These are phyloP conservation scores for Pseudocercospora eumusae DNA, from an alignment of 2,329 filamentous ascomycete genomes.

Conservation along the genomic window DNA sequence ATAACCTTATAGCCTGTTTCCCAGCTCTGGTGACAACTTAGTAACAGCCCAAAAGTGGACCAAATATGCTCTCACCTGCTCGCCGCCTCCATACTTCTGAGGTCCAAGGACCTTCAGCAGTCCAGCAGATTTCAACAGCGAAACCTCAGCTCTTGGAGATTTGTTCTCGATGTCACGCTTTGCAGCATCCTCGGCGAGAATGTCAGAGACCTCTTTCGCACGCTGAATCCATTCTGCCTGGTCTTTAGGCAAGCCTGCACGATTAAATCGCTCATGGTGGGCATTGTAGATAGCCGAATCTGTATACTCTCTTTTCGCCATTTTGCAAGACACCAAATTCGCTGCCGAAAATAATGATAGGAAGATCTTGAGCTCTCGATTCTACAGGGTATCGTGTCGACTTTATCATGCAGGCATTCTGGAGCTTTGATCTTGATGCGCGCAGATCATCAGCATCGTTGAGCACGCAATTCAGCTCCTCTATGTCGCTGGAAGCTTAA, in stretches of 20 bases:
- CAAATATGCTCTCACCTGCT: slow-evolving; percentile 28
- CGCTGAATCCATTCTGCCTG: slow-evolving; percentile 51
- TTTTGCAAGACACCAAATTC: background rate
- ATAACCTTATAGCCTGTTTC: slow-evolving; percentile 60
- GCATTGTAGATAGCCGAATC: slow-evolving; percentile 33
- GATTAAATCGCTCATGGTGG: slow-evolving; percentile 31
- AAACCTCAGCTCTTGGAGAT: slow-evolving; percentile 54
- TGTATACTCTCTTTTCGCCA: slow-evolving; percentile 28
- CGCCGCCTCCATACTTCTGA: slow-evolving; percentile 55
- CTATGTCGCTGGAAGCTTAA: slow-evolving; percentile 20
- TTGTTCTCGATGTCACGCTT: slow-evolving; percentile 55
- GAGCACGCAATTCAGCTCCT: slow-evolving; percentile 23
- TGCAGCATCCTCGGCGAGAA: slow-evolving; percentile 53
- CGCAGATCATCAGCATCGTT: slow-evolving; percentile 12
- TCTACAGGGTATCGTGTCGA: slow-evolving; percentile 8
- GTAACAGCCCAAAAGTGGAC: background rate
- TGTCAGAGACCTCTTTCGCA: slow-evolving; percentile 52
- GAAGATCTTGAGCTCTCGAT: slow-evolving; percentile 16
- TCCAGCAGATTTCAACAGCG: slow-evolving; percentile 55
- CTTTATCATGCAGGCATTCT: background rate
- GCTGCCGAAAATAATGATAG: background rate
- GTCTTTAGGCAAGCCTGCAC: slow-evolving; percentile 42
- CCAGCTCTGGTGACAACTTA: slow-evolving; percentile 45
- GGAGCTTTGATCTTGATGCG: background rate
- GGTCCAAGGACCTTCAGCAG: slow-evolving; percentile 55